Conservation (phyloP, 768 basidiomycete species). For the Boletus huronensis region DNA sequence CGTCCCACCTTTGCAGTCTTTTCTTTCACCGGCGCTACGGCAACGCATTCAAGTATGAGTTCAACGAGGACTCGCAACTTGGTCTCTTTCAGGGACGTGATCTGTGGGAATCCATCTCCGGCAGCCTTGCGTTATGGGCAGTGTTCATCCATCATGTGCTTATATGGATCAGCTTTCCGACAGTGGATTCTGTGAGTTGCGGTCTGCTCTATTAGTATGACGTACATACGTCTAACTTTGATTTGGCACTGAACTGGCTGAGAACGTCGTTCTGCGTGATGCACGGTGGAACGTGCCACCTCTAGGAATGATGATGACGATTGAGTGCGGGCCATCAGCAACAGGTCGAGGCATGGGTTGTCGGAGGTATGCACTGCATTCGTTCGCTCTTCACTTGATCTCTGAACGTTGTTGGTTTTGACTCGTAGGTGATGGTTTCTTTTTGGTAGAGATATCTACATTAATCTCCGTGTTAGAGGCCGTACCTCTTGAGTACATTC, state of each 20-base stretch:
- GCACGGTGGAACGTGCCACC: slow-evolving; percentile 36
- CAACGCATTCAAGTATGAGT: slow-evolving; percentile 84
- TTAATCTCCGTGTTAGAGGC: slow-evolving; percentile 48
- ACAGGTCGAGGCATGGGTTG: slow-evolving; percentile 82
- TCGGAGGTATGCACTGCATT: slow-evolving; percentile 50
- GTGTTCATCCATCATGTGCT: slow-evolving; percentile 12
- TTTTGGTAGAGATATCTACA: slow-evolving; percentile 7
- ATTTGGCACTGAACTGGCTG: slow-evolving; percentile 73
- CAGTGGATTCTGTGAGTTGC: slow-evolving; percentile 45
- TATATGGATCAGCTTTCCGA: slow-evolving; percentile 76
- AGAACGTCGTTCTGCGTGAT: slow-evolving; percentile 76
- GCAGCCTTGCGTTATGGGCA: slow-evolving; percentile 8
- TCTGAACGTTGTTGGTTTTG: slow-evolving; percentile 65
- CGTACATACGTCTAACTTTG: neutral
- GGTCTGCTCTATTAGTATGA: neutral
- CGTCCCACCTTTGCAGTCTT: slow-evolving; percentile 88
- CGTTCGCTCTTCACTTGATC: slow-evolving; percentile 5
- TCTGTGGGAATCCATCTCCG: slow-evolving; percentile 52
- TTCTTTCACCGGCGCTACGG: slow-evolving; percentile 74
- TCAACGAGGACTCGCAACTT: slow-evolving; percentile 72
- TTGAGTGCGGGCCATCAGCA: slow-evolving; percentile 78
- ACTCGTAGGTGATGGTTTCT: slow-evolving; percentile 45
- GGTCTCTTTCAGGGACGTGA: slow-evolving; percentile 80
- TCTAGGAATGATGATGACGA: slow-evolving; percentile 78
- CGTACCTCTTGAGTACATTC: slow-evolving; percentile 57